These are phyloP conservation scores for Camellia sinensis DNA, from an alignment of 148 eudicot species.

Conservation along the genomic window DNA sequence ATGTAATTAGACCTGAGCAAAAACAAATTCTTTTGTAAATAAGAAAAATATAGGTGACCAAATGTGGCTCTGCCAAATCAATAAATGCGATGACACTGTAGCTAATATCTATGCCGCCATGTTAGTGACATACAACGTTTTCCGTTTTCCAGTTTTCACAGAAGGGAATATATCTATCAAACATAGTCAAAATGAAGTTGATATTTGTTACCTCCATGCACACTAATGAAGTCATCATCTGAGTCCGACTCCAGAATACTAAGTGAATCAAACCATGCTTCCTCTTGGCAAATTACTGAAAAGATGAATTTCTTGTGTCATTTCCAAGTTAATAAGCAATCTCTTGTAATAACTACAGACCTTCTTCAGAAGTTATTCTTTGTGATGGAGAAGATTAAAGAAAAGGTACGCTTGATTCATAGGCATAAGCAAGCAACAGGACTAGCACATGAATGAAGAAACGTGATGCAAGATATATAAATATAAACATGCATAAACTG, in stretches of 20 bases:
- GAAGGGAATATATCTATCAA: neutral
- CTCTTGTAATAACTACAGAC: neutral
- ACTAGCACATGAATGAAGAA: neutral
- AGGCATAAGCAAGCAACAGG: neutral
- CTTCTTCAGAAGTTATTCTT: neutral
- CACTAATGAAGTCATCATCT: slow-evolving; percentile 64
- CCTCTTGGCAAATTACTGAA: slow-evolving; percentile 50
- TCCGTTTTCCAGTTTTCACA: neutral
- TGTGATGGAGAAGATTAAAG: neutral
- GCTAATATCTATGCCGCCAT: neutral
- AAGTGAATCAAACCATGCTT: slow-evolving; percentile 60
- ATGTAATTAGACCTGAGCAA: neutral
- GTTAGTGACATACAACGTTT: neutral
- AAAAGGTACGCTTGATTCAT: neutral
- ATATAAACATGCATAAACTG: neutral
- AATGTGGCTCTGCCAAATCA: neutral
- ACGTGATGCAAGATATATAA: neutral
- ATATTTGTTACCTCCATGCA: slow-evolving; percentile 45
- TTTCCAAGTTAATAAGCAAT: neutral
- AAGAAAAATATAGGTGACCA: neutral
- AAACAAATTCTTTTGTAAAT: neutral
- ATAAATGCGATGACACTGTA: too few relatives aligned
- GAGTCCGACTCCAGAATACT: slow-evolving; percentile 63
- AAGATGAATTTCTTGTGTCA: slow-evolving; percentile 6
- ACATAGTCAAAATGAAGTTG: neutral